Evolutionary conservation across 768 basidiomycete genomes (phyloP), one percentile per base, ranked within the genome.

Genomic region (Xerocomellus intermedius): DNA sequence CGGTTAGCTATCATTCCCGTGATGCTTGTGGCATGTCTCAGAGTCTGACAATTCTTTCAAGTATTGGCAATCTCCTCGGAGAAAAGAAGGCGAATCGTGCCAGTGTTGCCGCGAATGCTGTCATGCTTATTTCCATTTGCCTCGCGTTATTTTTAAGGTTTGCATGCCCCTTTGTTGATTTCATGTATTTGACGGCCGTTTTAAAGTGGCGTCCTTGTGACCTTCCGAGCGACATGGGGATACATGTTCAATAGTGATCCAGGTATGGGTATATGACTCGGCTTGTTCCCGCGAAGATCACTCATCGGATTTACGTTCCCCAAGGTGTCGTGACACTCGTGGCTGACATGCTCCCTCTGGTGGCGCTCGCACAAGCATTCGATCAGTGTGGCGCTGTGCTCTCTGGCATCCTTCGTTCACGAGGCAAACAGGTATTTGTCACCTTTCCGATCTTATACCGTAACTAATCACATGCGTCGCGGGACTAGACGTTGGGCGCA

Each of bases 11-110:
- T 1, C 19, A 35, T 51, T 58, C 46, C 10, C 39, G 47, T 42
- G 44, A 12, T 42, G 12, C 8, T n/a, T 33, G 3, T 1, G 32
- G 8, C 8, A 13, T 26, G 4, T 30, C n/a, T n/a, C n/a, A n/a
- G n/a, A n/a, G n/a, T n/a, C 42, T 57, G 21, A 58, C 36, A 13
- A 22, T 12, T n/a, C n/a, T 48, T 55, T 26, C 10, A 42, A 91
- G 91, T 8, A 85, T 94, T 32, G 94, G 94, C 2, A 97, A 97
- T 65, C 76, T 96, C 7, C 79, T 97, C 2, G 94, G 95, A 7
- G 91, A 95, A 59, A 75, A 79, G 43, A 84, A 93, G 42, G 83
- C 85, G 0, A 73, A 74, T 44, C 85, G 90, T 39, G 94, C 96
- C 0, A 79, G 76, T 24, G 78, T 87, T 44, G 81, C 90, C 0